Conservation (phyloP, 306 rosid genomes). For the Fragaria nilgerrensis region DNA sequence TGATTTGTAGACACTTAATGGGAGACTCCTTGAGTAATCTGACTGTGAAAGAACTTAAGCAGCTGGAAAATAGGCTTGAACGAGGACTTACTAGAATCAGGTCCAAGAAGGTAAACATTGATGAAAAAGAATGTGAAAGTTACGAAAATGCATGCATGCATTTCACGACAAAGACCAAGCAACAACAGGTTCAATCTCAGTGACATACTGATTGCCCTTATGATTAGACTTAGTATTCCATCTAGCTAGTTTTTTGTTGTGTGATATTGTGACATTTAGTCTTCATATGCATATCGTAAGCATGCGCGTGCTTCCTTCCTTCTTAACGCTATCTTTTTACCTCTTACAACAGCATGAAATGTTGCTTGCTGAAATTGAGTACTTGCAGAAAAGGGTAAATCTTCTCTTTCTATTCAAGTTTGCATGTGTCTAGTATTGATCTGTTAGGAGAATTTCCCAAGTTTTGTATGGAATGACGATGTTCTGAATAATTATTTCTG, state of each 20-base stretch:
- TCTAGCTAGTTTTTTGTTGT: not conserved
- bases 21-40: slow-evolving; percentile 83
- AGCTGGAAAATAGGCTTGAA: slow-evolving; percentile 83
- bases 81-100: slow-evolving; percentile 80
- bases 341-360: slow-evolving; percentile 58
- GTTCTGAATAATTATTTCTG: not conserved
- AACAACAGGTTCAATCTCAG: slow-evolving; percentile 6
- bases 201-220: slow-evolving; percentile 1
- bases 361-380: slow-evolving; percentile 83
- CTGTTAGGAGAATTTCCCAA: not conserved
- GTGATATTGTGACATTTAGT: not conserved
- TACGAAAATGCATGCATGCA: not conserved
- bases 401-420: not conserved
- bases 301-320: not conserved
- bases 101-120: slow-evolving; percentile 71
- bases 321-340: not conserved
- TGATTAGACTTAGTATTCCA: not conserved
- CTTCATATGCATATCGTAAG: not conserved
- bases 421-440: not conserved
- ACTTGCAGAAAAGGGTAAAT: slow-evolving; percentile 72
- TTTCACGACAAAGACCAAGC: slow-evolving; percentile 1
- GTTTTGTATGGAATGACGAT: not conserved
- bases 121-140: slow-evolving; percentile 4
- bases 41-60: slow-evolving; percentile 78
- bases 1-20: slow-evolving; percentile 66